phyloP scores from a whole-genome alignment of 148 eudicot genomes.

The Rhododendron kiyosumense region DNA sequence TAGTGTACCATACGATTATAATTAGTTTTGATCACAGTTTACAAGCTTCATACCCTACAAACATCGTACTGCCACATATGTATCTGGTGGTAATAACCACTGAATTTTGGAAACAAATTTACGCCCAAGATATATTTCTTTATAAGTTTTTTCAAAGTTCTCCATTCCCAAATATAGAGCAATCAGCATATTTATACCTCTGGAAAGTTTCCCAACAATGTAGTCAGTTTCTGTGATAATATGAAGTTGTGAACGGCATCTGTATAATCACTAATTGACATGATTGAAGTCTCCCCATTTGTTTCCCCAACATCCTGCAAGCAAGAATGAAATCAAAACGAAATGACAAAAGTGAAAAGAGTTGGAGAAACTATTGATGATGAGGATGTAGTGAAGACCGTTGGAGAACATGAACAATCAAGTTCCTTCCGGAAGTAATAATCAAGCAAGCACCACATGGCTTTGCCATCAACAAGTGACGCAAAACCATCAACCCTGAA shows the following conservation, averaged over 20 bases:
- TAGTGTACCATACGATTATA: background rate
- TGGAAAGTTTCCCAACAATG: slow-evolving; percentile 84
- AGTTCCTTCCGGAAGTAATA: slow-evolving; percentile 82
- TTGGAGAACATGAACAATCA: slow-evolving; percentile 46
- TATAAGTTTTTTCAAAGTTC: background rate
- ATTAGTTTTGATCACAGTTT: background rate
- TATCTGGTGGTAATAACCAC: background rate
- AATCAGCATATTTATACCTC: slow-evolving; percentile 44
- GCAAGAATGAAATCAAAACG: slow-evolving; percentile 10
- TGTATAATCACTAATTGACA: slow-evolving; percentile 65
- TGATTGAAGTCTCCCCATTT: slow-evolving; percentile 50
- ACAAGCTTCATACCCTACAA: background rate
- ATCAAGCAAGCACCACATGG: slow-evolving; percentile 98
- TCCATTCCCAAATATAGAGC: background rate
- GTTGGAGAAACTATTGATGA: background rate
- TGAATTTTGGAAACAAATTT: background rate
- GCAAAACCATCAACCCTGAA: slow-evolving; percentile 51
- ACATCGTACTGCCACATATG: background rate
- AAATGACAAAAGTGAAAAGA: background rate
- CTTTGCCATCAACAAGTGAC: slow-evolving; percentile 82
- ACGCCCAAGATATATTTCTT: background rate
- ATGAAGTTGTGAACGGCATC: slow-evolving; percentile 96
- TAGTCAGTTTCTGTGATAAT: slow-evolving; percentile 72
- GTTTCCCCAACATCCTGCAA: slow-evolving; percentile 43
- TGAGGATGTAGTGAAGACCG: slow-evolving; percentile 30